A percentile compares a stretch with the other conserved stretches of the same genome.
phyloP scores from a whole-genome alignment of 805 yeast genomes.

The Hanseniaspora pseudoguilliermondii region DNA sequence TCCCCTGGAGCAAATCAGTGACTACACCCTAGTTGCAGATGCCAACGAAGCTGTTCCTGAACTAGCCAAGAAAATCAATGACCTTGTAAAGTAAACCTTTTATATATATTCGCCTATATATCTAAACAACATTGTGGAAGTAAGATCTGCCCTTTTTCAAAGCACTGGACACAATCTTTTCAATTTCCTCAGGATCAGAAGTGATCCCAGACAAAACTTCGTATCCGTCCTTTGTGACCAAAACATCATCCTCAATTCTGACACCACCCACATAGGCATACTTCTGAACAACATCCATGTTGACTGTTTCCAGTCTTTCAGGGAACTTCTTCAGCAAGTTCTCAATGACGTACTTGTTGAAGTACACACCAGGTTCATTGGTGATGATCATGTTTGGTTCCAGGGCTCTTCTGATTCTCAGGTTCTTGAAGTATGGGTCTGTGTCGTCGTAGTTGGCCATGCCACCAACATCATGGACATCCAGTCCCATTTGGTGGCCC shows the following conservation, averaged over 20 bases:
- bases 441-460: conserved; percentile 72
- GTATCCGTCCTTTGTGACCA: conserved; percentile 62
- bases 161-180: conserved; percentile 62
- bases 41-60: conserved; percentile 81
- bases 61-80: conserved; percentile 54
- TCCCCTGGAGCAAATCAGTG: conserved; percentile 85
- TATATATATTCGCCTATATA: not conserved
- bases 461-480: conserved; percentile 94
- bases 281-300: conserved; percentile 52
- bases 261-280: conserved; percentile 94
- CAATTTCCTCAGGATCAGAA: conserved; percentile 72
- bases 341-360: conserved; percentile 68
- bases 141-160: conserved; percentile 44
- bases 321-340: conserved; percentile 39
- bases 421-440: conserved; percentile 59
- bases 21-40: conserved; percentile 81
- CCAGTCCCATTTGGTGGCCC: conserved; percentile 89
- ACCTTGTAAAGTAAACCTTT: not conserved
- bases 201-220: conserved; percentile 77
- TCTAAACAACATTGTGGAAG: conserved; percentile 45
- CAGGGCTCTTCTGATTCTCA: conserved; percentile 67
- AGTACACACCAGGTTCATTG: conserved; percentile 90
- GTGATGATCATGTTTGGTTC: conserved; percentile 75
- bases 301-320: conserved; percentile 43
- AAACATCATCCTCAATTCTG: conserved; percentile 85